Evolutionary conservation across 2,329 filamentous ascomycete genomes (phyloP).

Genomic region (Colletotrichum gigasporum): DNA sequence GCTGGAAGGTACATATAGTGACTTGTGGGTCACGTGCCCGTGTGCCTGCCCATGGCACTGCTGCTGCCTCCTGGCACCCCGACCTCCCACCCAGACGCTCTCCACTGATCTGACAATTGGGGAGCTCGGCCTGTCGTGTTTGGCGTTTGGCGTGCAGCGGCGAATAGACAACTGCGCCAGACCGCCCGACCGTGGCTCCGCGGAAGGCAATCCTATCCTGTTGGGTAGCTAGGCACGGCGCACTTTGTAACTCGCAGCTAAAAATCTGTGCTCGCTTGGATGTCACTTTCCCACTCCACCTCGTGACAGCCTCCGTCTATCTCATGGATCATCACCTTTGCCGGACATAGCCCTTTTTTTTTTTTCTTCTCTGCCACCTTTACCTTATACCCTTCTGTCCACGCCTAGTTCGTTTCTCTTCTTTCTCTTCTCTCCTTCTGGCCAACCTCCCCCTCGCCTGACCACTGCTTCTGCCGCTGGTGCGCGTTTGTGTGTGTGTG

Average conservation of each 20-base stretch:
- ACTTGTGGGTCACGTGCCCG: too few species aligned
- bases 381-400: too few species aligned
- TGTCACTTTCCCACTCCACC: conserved; percentile 25
- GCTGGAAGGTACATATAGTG: neutral
- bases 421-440: neutral
- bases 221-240: neutral
- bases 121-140: neutral
- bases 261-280: conserved; percentile 27
- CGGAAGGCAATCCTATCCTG: neutral
- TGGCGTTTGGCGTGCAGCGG: neutral
- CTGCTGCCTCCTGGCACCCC: too few species aligned
- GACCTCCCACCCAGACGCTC: too few species aligned
- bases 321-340: conserved; percentile 13
- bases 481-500: conserved; percentile 12
- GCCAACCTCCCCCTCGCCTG: neutral
- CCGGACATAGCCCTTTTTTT: neutral
- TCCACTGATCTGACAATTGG: too few species aligned
- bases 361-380: neutral
- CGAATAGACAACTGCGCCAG: neutral
- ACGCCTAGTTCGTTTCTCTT: neutral
- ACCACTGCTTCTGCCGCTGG: neutral
- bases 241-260: neutral
- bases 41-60: too few species aligned
- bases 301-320: conserved; percentile 24
- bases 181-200: neutral